Evolutionary conservation across 148 eudicot genomes (phyloP), one percentile per base, ranked within the genome.

Genomic region (Selenicereus undatus): DNA sequence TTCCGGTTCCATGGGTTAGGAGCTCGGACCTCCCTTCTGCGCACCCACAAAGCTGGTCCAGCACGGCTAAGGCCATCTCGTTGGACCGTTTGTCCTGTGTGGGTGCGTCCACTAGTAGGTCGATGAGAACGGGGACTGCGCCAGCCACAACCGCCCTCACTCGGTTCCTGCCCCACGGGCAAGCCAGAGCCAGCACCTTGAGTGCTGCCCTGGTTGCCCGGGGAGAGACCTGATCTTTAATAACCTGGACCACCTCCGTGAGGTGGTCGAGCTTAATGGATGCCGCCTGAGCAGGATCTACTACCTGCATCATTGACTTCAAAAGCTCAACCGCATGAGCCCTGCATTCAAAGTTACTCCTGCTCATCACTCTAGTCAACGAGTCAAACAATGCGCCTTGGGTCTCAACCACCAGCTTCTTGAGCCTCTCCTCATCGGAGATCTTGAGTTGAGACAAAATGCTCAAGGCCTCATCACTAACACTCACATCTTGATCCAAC

Each of bases 1-100:
- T 64, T 4, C 95, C 97, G 0, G 91, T 93, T 3, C 88, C 87
- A 43, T 93, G 97, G 17, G 32, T 83, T 76, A 93, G 36, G 64
- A 93, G 56, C 78, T 82, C 92, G 0, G 93, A 87, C 78, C 95
- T 78, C 13, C 97, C 97, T 51, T 93, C 93, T 0, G 97, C 93
- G 66, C 95, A 90, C 16, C 89, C 88, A 76, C 97, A 88, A 0
- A 90, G 64, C 29, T 54, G 82, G n/a, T 93, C 97, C 77, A 93
- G 35, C 60, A 84, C 85, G 17, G 81, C 76, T 10, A 93, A 36
- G 2, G 80, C 80, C 95, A 90, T 87, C 81, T 93, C 97, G 5
- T 62, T 74, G 13, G 22, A 50, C 83, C 93, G 85, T 80, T 80
- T 86, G 4, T 89, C 90, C 0, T 73, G 18, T 0, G 76, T 62